Base-by-base conservation (phyloP, 1,284 basidiomycete species). In the Golubevia pallescens region DNA sequence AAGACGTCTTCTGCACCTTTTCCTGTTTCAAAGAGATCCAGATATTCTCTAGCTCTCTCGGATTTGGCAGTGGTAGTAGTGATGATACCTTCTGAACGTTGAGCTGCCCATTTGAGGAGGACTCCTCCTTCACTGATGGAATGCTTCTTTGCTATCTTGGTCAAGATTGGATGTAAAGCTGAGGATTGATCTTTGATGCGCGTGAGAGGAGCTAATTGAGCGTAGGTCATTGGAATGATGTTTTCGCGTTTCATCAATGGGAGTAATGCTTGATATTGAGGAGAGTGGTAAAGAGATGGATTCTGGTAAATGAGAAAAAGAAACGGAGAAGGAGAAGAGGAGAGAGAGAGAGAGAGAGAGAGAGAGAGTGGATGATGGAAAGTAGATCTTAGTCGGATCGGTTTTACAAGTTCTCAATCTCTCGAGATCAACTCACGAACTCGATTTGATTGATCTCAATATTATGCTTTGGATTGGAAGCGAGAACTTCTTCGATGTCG, bases 401-500 rank as follows among this genome's bases (percentile, higher is more conserved):
- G n/a, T n/a, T n/a, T n/a, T n/a, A n/a, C n/a, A n/a, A n/a, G n/a
- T n/a, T n/a, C n/a, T n/a, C n/a, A n/a, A n/a, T n/a, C n/a, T n/a
- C n/a, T n/a, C n/a, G n/a, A n/a, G n/a, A 32, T 4, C 19, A 1
- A 68, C 70, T 70, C 61, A 69, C 70, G 52, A 72, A 74, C 55
- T 77, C 75, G 56, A 77, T 76, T 66, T 77, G 74, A 63, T 77
- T 77, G 58, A 77, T 75, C 32, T 77, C 73, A n/a, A 71, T 73
- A 1, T 57, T 60, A 60, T 68, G 60, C 38, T 70, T 76, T 55
- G 65, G 57, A 13, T 73, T 68, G 1, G 70, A 69, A 57, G 72
- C 71, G n/a, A 77, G 52, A 20, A 77, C 51, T 60, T 77, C 66
- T 62, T 77, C 68, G 14, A 77, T 69, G 58, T 77, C 75, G 52